Percentiles rank a stretch among this genome's conserved stretches.
These are phyloP conservation scores for Pythium rhizo-oryzae DNA, from an alignment of 352 stramenopile species.

Conservation along the genomic window DNA sequence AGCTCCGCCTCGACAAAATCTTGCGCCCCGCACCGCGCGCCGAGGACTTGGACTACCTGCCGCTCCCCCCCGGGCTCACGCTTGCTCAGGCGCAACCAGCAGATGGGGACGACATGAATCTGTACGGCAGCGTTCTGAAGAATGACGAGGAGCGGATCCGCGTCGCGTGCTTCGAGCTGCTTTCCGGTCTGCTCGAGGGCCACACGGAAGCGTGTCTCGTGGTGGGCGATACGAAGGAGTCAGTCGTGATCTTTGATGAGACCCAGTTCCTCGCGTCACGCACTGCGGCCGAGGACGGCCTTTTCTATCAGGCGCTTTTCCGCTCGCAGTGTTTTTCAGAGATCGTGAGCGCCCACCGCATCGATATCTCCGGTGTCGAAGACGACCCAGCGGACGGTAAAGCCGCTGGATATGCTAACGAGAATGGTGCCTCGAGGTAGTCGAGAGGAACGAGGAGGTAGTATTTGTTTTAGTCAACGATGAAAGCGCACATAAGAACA, in stretches of 20 bases:
- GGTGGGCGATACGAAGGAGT: conserved; percentile 85
- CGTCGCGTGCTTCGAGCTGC: conserved; percentile 68
- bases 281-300: conserved; percentile 45
- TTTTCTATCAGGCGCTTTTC: conserved; percentile 71
- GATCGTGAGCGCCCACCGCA: conserved; percentile 77
- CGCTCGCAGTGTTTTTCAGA: conserved; percentile 86
- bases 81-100: background rate
- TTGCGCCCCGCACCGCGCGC: conserved; percentile 36
- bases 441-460: background rate
- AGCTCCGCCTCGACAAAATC: conserved; percentile 54
- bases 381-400: conserved; percentile 16
- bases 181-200: conserved; percentile 58
- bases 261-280: conserved; percentile 76
- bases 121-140: conserved; percentile 10
- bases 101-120: background rate
- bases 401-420: background rate
- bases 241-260: conserved; percentile 88
- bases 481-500: background rate
- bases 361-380: conserved; percentile 52
- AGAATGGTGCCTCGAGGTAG: conserved; percentile 5
- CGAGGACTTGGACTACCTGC: conserved; percentile 15
- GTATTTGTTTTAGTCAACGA: background rate
- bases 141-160: conserved; percentile 44
- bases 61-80: background rate
- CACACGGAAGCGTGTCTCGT: conserved; percentile 80